Percentiles rank a stretch among this genome's conserved stretches.
Conservation (phyloP, 257 asterid genomes). For the Hygrophila difformis region DNA sequence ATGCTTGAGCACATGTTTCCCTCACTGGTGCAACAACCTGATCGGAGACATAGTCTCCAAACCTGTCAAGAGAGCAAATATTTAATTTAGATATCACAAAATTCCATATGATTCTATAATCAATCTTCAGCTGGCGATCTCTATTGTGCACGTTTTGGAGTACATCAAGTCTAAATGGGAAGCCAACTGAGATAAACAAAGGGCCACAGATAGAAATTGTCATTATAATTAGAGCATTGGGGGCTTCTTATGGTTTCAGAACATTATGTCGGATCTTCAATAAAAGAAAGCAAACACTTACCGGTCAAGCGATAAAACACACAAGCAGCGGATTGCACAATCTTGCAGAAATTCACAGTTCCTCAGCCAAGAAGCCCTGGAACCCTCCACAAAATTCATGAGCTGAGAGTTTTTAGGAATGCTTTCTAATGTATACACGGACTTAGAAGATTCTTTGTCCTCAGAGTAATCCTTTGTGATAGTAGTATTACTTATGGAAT, state of each 20-base stretch:
- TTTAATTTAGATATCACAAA: slow-evolving; percentile 10
- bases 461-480: slow-evolving; percentile 27
- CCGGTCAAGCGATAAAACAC: slow-evolving; percentile 94
- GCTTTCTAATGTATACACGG: slow-evolving; percentile 32
- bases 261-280: slow-evolving; percentile 3
- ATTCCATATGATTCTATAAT: slow-evolving; percentile 1
- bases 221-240: too few species aligned
- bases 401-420: slow-evolving; percentile 62
- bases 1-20: slow-evolving; percentile 99
- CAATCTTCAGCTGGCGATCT: too few species aligned
- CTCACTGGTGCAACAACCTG: slow-evolving; percentile 99
- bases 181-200: background rate
- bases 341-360: slow-evolving; percentile 94
- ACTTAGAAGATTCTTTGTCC: slow-evolving; percentile 43
- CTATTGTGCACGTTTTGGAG: too few species aligned
- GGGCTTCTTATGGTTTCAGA: slow-evolving; percentile 7
- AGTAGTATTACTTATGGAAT: slow-evolving; percentile 13
- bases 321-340: slow-evolving; percentile 95
- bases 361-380: slow-evolving; percentile 84
- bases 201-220: slow-evolving; percentile 4
- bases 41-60: slow-evolving; percentile 97
- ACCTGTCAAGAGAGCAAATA: slow-evolving; percentile 40
- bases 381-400: slow-evolving; percentile 63
- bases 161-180: background rate
- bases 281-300: slow-evolving; percentile 30